Evolutionary conservation across 805 yeast genomes (phyloP).

Genomic region (Hanseniaspora mollemarum): DNA sequence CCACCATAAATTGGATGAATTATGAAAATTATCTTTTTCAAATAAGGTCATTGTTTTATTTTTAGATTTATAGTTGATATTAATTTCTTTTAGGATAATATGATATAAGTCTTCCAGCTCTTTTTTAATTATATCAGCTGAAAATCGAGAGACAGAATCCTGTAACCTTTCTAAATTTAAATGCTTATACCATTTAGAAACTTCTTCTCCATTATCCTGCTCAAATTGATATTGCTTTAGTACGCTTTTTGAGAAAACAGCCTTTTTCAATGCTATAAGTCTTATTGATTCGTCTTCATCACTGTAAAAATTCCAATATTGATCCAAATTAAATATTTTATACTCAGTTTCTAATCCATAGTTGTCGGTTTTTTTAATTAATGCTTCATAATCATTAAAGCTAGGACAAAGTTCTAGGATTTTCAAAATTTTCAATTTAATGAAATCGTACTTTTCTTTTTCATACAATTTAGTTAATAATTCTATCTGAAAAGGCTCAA

Average conservation of each 20-base stretch:
- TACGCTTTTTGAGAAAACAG: not conserved
- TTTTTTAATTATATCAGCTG: not conserved
- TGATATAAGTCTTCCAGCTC: not conserved
- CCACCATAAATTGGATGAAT: slow-evolving; percentile 11
- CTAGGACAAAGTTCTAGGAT: not conserved
- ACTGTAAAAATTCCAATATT: not conserved
- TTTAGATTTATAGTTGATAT: not conserved
- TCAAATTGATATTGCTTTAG: slow-evolving; percentile 15
- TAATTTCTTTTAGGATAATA: not conserved
- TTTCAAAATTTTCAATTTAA: slow-evolving; percentile 10
- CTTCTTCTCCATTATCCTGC: not conserved
- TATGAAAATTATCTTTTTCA: slow-evolving; percentile 13
- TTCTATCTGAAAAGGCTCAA: not conserved
- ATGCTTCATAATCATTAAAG: not conserved
- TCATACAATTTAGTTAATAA: not conserved
- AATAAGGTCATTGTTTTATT: not conserved
- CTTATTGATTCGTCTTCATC: slow-evolving; percentile 12
- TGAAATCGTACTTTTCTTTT: slow-evolving; percentile 7
- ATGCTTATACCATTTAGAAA: not conserved
- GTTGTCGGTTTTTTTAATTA: not conserved
- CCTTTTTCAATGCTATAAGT: slow-evolving; percentile 7
- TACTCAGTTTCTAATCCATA: not conserved
- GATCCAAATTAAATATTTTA: not conserved
- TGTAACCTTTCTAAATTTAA: not conserved
- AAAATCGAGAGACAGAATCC: not conserved